phyloP scores from a whole-genome alignment of 2,329 filamentous ascomycete species.

The Annulohypoxylon truncatum region DNA sequence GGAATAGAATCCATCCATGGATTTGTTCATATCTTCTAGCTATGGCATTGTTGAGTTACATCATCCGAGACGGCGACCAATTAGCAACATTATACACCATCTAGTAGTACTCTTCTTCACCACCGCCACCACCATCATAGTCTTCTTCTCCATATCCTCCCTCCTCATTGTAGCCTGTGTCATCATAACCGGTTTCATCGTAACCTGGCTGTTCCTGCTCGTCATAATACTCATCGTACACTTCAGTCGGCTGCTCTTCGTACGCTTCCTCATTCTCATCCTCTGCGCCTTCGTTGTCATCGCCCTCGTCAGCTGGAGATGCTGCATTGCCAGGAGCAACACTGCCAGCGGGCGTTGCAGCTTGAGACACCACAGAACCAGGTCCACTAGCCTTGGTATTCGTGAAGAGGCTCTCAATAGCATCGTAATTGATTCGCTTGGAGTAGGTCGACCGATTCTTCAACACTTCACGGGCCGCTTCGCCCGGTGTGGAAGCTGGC shows the following conservation, averaged over 20 bases:
- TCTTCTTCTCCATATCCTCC: constrained; percentile 54
- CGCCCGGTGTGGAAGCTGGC: constrained; percentile 74
- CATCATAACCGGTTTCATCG: constrained; percentile 51
- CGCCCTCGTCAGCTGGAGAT: constrained; percentile 27
- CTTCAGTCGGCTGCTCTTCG: constrained; percentile 51
- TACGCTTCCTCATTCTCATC: constrained; percentile 51
- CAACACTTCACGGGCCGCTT: constrained; percentile 75
- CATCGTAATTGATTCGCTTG: constrained; percentile 80
- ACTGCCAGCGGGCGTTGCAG: constrained; percentile 50
- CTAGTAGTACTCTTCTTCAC: neutral
- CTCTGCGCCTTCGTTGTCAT: constrained; percentile 51
- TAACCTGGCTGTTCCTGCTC: constrained; percentile 50
- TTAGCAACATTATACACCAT: neutral
- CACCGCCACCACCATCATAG: constrained; percentile 44
- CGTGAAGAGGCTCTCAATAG: constrained; percentile 66
- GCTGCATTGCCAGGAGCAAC: constrained; percentile 13
- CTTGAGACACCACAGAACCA: constrained; percentile 60
- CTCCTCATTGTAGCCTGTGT: constrained; percentile 51
- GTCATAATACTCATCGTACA: constrained; percentile 51
- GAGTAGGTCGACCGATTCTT: constrained; percentile 73
- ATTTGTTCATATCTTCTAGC: neutral
- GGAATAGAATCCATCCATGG: neutral
- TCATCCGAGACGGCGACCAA: neutral
- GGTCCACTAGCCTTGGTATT: constrained; percentile 58
- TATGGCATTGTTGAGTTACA: neutral